Conservation (phyloP, 2,329 filamentous ascomycete species). For the Aspergillus uvarum region DNA sequence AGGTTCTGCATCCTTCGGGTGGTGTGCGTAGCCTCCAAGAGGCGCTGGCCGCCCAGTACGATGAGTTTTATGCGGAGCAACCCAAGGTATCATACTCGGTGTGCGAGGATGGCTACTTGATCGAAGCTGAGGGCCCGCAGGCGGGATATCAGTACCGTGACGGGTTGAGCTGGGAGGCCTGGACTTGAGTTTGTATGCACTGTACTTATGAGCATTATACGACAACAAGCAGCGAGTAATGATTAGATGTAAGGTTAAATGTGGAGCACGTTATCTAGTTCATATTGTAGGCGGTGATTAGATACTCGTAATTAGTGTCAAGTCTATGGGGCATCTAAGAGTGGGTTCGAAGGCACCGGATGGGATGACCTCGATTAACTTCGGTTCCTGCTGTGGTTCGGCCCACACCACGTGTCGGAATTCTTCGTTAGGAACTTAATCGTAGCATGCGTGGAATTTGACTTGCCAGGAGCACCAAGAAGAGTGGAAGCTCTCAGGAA, state of each 20-base stretch:
- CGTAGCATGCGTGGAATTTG: too few relatives aligned
- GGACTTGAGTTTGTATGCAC: constrained; percentile 2
- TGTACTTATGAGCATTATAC: neutral
- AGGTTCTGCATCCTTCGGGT: constrained; percentile 29
- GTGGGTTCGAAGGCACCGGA: too few relatives aligned
- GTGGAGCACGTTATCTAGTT: neutral
- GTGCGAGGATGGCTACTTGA: neutral
- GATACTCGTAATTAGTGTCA: too few relatives aligned
- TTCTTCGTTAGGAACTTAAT: too few relatives aligned
- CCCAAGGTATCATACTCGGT: neutral
- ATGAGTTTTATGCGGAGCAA: constrained; percentile 3
- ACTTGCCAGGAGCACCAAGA: too few relatives aligned
- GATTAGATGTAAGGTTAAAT: neutral
- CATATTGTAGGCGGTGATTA: too few relatives aligned
- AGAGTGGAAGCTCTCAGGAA: too few relatives aligned
- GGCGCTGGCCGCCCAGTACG: constrained; percentile 1
- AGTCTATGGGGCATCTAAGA: too few relatives aligned
- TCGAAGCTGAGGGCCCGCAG: constrained; percentile 1
- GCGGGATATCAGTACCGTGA: constrained; percentile 16
- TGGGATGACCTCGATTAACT: too few relatives aligned
- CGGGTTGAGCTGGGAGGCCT: constrained; percentile 20
- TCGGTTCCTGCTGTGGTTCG: too few relatives aligned
- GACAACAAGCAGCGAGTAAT: neutral
- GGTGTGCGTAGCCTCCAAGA: constrained; percentile 4
- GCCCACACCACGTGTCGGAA: too few relatives aligned